phyloP scores from a whole-genome alignment of 1,284 basidiomycete species.

The Ceratobasidium sp. region DNA sequence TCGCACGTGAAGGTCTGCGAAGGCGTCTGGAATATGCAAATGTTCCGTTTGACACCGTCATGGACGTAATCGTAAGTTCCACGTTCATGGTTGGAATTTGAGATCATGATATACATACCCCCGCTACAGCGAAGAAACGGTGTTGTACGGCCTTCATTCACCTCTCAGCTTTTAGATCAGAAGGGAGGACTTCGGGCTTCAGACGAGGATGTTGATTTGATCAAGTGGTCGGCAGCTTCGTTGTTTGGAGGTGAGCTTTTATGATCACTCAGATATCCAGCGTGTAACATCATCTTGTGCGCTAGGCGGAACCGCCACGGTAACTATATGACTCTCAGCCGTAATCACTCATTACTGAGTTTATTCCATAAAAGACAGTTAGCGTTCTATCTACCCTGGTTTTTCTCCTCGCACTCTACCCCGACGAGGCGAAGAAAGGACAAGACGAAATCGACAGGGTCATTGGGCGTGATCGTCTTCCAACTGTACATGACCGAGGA shows the following conservation, averaged over 20 bases:
- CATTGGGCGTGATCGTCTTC: slow-evolving; percentile 38
- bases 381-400: slow-evolving; percentile 52
- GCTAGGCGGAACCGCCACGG: slow-evolving; percentile 27
- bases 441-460: slow-evolving; percentile 46
- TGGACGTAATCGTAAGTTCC: slow-evolving; percentile 5
- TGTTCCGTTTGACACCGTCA: slow-evolving; percentile 24
- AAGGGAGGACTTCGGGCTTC: slow-evolving; percentile 25
- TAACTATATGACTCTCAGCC: neutral
- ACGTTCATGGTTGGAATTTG: too few relatives aligned
- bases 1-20: slow-evolving; percentile 7
- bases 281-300: neutral
- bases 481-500: slow-evolving; percentile 30
- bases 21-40: slow-evolving; percentile 31
- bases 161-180: slow-evolving; percentile 19
- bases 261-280: neutral
- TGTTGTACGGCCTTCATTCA: slow-evolving; percentile 4
- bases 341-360: neutral
- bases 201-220: slow-evolving; percentile 23
- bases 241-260: slow-evolving; percentile 31
- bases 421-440: slow-evolving; percentile 42
- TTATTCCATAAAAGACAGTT: slow-evolving; percentile 3
- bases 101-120: too few relatives aligned
- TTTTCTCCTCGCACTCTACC: slow-evolving; percentile 44
- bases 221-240: slow-evolving; percentile 39
- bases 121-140: slow-evolving; percentile 6